phyloP scores from a whole-genome alignment of 176 grass and related monocot genomes.

The Saccharum spontaneum region DNA sequence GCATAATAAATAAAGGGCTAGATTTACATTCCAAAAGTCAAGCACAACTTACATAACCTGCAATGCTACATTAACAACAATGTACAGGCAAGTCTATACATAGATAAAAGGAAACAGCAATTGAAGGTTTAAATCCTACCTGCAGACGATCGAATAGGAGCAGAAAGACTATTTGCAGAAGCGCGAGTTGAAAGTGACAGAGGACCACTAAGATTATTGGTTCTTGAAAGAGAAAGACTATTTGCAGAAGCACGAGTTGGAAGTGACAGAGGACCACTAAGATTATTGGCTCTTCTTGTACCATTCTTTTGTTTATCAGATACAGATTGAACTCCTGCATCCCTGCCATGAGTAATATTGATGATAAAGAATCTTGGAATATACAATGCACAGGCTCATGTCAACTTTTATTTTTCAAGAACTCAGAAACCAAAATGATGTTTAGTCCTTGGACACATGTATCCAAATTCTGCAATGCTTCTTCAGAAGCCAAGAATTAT shows the following conservation, averaged over 20 bases:
- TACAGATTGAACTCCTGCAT: conserved; percentile 16
- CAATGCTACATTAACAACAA: background rate
- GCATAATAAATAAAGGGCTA: background rate
- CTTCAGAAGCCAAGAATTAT: background rate
- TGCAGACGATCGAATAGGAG: conserved; percentile 89
- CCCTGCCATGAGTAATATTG: conserved; percentile 31
- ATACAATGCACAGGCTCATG: background rate
- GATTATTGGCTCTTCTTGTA: conserved; percentile 59
- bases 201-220: conserved; percentile 83
- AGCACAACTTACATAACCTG: too few species aligned
- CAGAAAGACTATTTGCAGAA: conserved; percentile 97
- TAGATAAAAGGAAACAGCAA: conserved; percentile 9
- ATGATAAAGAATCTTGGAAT: background rate
- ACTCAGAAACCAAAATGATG: conserved; percentile 15
- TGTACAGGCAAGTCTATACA: background rate
- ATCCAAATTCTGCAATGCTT: background rate
- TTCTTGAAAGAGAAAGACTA: conserved; percentile 28
- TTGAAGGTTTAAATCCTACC: conserved; percentile 40
- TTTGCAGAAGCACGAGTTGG: conserved; percentile 83
- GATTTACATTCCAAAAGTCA: too few species aligned
- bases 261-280: conserved; percentile 88
- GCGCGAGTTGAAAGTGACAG: conserved; percentile 93
- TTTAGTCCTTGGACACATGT: background rate
- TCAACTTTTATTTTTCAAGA: background rate
- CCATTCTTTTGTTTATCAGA: conserved; percentile 51